Evolutionary conservation across 192 early-diverging fungal genomes (phyloP), one percentile per base, ranked within the genome.

Genomic region (Entomortierella parvispora): DNA sequence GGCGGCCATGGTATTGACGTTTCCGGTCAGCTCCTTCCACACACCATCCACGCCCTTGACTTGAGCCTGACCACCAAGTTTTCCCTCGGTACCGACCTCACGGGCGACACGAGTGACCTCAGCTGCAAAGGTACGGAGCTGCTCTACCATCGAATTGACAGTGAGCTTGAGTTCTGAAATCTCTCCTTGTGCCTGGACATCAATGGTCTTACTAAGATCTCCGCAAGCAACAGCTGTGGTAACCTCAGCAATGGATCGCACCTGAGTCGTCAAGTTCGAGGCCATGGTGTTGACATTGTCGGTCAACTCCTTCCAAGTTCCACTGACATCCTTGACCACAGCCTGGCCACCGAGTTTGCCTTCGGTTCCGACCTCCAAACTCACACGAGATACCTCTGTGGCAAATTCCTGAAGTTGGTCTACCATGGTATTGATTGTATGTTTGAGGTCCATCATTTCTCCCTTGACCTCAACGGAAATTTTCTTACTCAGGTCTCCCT

Each of bases 251-350:
- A 90, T 90, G 20, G 81, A 75, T 14, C 88, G 84, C 15, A 88
- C 89, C 55, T 91, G 90, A 23, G 79, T 79, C 0, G 88, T 90
- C 29, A 91, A 62, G 65, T 89, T 91, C 7, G 64, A 71, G 2
- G 88, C 88, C 90, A 91, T 91, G 4, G 80, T 81, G 61, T 91
- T 91, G 42, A 91, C 88, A 33, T 87, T 89, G 51, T 87, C 88
- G 0, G 88, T 90, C 2, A 90, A 66, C 48, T 86, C 86, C 32
- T 81, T 86, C 90, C 88, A 90, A 1, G 84, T 88, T 14, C 90
- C 88, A 14, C 78, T 87, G 1, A 90, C 81, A 65, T 67, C 66
- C 44, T 78, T 75, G 12, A 90, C 85, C n/a, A 80, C 69, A 10
- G 87, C 85, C 23, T 84, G 76, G 14, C 87, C 87, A 20, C 87